Base-by-base conservation (phyloP, 2,329 filamentous ascomycete genomes). In the Pochonia chlamydosporia region DNA sequence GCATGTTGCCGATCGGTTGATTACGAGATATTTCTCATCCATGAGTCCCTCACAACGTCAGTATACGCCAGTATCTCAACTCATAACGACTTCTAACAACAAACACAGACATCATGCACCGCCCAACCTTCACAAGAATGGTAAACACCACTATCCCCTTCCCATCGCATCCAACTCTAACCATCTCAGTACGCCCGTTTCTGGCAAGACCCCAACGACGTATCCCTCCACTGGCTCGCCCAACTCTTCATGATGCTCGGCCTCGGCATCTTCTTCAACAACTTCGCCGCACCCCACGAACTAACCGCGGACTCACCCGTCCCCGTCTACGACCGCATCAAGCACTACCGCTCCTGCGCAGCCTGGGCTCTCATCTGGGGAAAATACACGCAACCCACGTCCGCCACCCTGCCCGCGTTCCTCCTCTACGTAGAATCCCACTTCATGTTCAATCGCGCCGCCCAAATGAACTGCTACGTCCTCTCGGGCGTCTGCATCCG, bases 381-480 rank as follows among this genome's bases (percentile, higher is more conserved):
- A 4, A 73, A 73, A 50, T 80, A 78, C 56, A 69, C 69, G 1
- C 70, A 71, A 35, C 76, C 78, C 1, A 72, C 68, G 14, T 59
- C 65, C 11, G 64, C 63, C 40, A 79, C 74, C 1, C 62, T 80
- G 24, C 73, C 74, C 41, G 71, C 75, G 3, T 68, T 80, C 40
- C 51, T 79, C 11, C 61, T 79, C 23, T 79, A 76, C 49, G 63
- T 73, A 16, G 78, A 81, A 59, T 68, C 69, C 1, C 71, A 79
- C 51, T 81, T 81, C 53, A 52, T 80, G 14, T 62, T 74, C 40
- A 75, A 71, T 58, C 70, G 71, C 20, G 66, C 69, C 10, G 71
- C 70, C 28, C 75, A 78, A 59, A 74, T 75, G 59, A 73, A 73
- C 53, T 75, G 73, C 57, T 82, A 78, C 57, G 58, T 81, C 25